phyloP scores from a whole-genome alignment of 352 stramenopile species.

The Phytophthora boehmeriae region DNA sequence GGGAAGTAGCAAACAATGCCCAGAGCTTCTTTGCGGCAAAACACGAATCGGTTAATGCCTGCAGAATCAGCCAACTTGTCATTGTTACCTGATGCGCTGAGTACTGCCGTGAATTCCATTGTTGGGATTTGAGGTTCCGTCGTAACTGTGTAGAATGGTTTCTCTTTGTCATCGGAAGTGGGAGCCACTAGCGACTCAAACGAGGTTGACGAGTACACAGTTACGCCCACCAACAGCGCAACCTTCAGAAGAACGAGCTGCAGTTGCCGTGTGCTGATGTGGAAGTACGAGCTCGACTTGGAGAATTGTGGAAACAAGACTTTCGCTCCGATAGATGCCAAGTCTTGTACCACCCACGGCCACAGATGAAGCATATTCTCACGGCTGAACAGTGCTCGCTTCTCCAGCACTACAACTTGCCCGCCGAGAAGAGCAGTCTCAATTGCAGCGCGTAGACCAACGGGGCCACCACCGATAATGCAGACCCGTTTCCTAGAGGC shows the following conservation, averaged over 20 bases:
- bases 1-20: slow-evolving; percentile 82
- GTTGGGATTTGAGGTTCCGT: slow-evolving; percentile 71
- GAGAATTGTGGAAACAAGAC: slow-evolving; percentile 75
- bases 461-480: slow-evolving; percentile 68
- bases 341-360: slow-evolving; percentile 78
- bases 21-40: slow-evolving; percentile 67
- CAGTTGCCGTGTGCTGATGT: slow-evolving; percentile 78
- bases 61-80: slow-evolving; percentile 58
- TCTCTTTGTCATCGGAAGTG: slow-evolving; percentile 51
- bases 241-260: slow-evolving; percentile 85
- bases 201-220: slow-evolving; percentile 50
- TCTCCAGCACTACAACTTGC: slow-evolving; percentile 75
- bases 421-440: slow-evolving; percentile 69
- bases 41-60: slow-evolving; percentile 73
- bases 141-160: slow-evolving; percentile 60
- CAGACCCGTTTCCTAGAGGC: slow-evolving; percentile 59
- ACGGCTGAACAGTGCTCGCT: slow-evolving; percentile 71
- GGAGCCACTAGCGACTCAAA: slow-evolving; percentile 56
- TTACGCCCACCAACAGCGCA: slow-evolving; percentile 66
- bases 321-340: slow-evolving; percentile 73
- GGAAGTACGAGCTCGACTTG: slow-evolving; percentile 74
- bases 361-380: slow-evolving; percentile 85
- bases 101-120: slow-evolving; percentile 68
- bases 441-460: slow-evolving; percentile 72
- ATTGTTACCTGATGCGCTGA: slow-evolving; percentile 63